A percentile compares a stretch with the other conserved stretches of the same genome.
Evolutionary conservation across 495 filamentous ascomycete species (phyloP).

Genomic region (Penicillium atrosanguineum): DNA sequence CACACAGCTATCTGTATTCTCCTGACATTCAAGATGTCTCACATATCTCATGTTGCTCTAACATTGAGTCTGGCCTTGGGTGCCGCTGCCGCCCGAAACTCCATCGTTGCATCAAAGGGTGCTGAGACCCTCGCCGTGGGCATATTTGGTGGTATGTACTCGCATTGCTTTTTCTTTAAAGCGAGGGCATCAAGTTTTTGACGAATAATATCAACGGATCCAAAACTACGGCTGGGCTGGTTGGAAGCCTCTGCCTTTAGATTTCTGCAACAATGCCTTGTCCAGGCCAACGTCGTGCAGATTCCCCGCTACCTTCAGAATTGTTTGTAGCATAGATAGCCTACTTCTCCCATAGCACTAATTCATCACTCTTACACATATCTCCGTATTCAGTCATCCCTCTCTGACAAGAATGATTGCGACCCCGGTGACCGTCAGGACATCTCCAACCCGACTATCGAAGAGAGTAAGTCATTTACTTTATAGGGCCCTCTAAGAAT

Average conservation of each 20-base stretch:
- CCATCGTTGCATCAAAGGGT: conserved; percentile 13
- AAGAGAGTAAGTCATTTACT: conserved; percentile 11
- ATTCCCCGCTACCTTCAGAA: conserved; percentile 15
- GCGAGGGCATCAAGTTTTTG: background rate
- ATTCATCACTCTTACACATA: too few species aligned
- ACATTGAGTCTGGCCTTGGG: conserved; percentile 6
- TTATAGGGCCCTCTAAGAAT: background rate
- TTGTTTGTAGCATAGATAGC: too few species aligned
- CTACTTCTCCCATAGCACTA: too few species aligned
- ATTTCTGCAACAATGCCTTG: conserved; percentile 18
- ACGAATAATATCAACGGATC: background rate
- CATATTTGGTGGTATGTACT: conserved; percentile 16
- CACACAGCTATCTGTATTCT: background rate
- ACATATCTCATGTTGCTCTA: conserved; percentile 7
- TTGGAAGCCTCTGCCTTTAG: conserved; percentile 16
- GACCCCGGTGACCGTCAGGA: conserved; percentile 16
- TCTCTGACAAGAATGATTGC: too few species aligned
- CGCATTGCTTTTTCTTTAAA: background rate
- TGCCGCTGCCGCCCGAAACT: conserved; percentile 11
- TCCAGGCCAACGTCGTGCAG: conserved; percentile 7
- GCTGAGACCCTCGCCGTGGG: conserved; percentile 14
- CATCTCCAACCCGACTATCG: conserved; percentile 17
- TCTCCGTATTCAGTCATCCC: too few species aligned
- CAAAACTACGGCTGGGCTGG: conserved; percentile 23
- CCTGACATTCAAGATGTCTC: background rate